Base-by-base conservation (phyloP, 768 basidiomycete species). In the Lactarius vividus region DNA sequence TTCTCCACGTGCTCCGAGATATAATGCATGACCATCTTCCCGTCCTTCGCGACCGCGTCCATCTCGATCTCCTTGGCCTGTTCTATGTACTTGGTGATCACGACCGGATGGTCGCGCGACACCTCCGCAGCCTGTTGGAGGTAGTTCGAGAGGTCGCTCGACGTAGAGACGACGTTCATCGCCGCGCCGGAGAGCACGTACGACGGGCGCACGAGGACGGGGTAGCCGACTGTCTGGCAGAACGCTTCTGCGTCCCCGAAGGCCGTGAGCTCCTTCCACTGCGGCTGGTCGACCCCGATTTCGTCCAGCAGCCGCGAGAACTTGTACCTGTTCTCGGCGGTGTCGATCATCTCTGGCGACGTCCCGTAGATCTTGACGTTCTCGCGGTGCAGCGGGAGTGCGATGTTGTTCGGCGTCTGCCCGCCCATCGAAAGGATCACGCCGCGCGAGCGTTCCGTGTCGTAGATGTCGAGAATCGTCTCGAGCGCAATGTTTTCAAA, bases 51-150 rank as follows among this genome's bases (percentile, higher is more conserved):
- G 44, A 99, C 87, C 26, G 97, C 97, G 73, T 99, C 97, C 94
- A 99, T 98, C 82, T 99, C 97, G 71, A 99, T 99, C 79, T 99
- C 97, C 82, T 99, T 98, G 35, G 97, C 97, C 76, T 97, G 93
- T 76, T 98, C 96, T 75, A 99, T 97, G 80, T 97, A 99, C 78
- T 99, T 99, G 69, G 93, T 91, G 77, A 98, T 98, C 72, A 99
- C 96, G 69, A 98, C 96, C 1, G 96, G 96, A 73, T 97, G 92
- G 39, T 96, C 94, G 55, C 92, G 88, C 52, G 97, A 99, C 63
- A 99, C 95, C 61, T 92, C 95, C 26, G 96, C 91, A 23, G 97
- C 97, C 78, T 94, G 96, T 1, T 89, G 91, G 65, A 99, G 84
- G 76, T 98, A 99, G 75, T 87, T 93, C 54, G 86, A 86, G 49